Evolutionary conservation across 2,329 filamentous ascomycete genomes (phyloP).

Genomic region (Hypoxylon rubiginosum): DNA sequence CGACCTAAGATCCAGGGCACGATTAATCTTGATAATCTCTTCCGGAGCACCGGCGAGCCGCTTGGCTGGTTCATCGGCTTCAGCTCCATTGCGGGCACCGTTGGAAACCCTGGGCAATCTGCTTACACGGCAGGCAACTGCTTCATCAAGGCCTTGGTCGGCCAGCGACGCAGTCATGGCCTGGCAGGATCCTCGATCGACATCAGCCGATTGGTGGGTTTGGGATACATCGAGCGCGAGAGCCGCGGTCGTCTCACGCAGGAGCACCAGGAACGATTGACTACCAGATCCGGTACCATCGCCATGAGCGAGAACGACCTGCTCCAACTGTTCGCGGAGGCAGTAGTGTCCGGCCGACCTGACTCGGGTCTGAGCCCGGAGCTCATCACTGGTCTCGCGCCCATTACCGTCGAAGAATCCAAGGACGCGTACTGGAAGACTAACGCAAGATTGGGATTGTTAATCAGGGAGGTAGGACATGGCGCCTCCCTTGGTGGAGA

Average conservation of each 20-base stretch:
- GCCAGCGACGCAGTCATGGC: not conserved
- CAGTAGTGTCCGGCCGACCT: conserved; percentile 5
- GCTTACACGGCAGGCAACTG: conserved; percentile 5
- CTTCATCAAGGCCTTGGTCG: conserved; percentile 3
- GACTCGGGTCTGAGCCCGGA: conserved; percentile 2
- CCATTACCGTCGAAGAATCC: not conserved
- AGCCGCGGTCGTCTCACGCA: not conserved
- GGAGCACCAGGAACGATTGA: conserved; percentile 3
- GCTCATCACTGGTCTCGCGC: conserved; percentile 8
- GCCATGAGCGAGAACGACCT: conserved; percentile 9
- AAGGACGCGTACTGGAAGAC: conserved; percentile 8
- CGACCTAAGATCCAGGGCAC: conserved; percentile 57
- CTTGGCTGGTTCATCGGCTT: conserved; percentile 4
- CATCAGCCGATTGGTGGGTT: conserved; percentile 3
- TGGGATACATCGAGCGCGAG: conserved; percentile 6
- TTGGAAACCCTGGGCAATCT: conserved; percentile 2
- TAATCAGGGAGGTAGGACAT: not conserved
- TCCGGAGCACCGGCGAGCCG: conserved; percentile 30
- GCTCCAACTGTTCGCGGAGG: conserved; percentile 1
- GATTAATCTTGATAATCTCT: conserved; percentile 51
- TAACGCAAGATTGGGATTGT: not conserved
- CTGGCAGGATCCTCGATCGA: not conserved
- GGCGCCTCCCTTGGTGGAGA: conserved; percentile 3
- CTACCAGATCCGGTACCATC: not conserved
- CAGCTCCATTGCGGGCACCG: conserved; percentile 5